Percentiles rank a stretch among this genome's conserved stretches.
Conservation (phyloP, 2,329 filamentous ascomycete species). For the Colletotrichum tofieldiae region DNA sequence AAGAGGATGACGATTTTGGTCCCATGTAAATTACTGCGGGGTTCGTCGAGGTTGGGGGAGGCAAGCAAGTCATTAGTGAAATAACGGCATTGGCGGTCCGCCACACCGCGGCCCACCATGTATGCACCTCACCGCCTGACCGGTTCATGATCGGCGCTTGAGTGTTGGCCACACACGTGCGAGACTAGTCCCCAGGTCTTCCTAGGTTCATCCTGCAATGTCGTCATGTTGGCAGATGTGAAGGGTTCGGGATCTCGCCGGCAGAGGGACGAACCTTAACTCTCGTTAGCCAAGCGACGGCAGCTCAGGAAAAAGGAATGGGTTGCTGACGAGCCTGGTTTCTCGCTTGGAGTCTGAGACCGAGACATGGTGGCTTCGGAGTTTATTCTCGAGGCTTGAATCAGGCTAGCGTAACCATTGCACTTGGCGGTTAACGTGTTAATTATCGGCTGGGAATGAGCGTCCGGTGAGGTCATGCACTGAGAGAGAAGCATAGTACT, state of each 20-base stretch:
- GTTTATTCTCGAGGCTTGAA: constrained; percentile 2
- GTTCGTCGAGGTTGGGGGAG: constrained; percentile 18
- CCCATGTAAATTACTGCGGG: constrained; percentile 22
- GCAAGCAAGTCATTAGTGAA: constrained; percentile 9
- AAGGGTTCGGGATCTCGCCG: background rate
- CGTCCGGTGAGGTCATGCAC: constrained; percentile 10
- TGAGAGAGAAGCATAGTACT: background rate
- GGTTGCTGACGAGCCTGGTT: background rate
- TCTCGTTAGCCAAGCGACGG: background rate
- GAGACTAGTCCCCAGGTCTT: background rate
- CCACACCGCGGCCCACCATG: constrained; percentile 9
- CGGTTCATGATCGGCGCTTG: constrained; percentile 20
- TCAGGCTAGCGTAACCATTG: constrained; percentile 9
- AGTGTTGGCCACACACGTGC: constrained; percentile 15
- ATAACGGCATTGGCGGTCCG: constrained; percentile 12
- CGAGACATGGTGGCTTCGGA: constrained; percentile 16
- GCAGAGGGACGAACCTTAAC: background rate
- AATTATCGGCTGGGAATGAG: background rate
- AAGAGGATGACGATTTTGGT: constrained; percentile 16
- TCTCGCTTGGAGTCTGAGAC: background rate
- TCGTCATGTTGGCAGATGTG: constrained; percentile 1
- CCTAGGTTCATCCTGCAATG: constrained; percentile 1
- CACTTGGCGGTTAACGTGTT: constrained; percentile 8
- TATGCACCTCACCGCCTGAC: constrained; percentile 33
- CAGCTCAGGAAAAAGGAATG: background rate